Evolutionary conservation across 306 rosid species (phyloP), one percentile per base, ranked within the genome.

Genomic region (Trichosanthes cucumerina): DNA sequence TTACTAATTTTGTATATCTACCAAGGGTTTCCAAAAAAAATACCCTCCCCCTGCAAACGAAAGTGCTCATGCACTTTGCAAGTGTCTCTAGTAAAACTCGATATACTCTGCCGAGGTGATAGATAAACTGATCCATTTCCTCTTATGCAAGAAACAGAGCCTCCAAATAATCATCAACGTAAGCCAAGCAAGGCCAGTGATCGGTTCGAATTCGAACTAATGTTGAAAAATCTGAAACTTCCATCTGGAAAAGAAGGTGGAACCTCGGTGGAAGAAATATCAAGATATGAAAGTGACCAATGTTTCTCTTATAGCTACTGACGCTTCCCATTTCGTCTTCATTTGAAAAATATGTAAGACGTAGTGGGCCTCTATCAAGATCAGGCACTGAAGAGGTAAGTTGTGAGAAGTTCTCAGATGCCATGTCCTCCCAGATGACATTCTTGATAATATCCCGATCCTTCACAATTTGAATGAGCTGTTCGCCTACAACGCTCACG

Each of bases 151-250:
- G 85, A 85, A 89, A 89, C 82, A 95, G 81, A 76, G 97, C 97
- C 84, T 95, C 98, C 86, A 95, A 88, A 85, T 92, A 95, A 84
- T 92, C 98, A 84, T 95, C 98, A 47, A 93, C 87, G 82, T 95
- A 95, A 59, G 98, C 98, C 79, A 95, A 87, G 90, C 98, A 90
- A 1, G 98, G 98, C 97, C 98, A 92, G 82, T 95, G 96, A 85
- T 95, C 97, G 4, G 98, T 95, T 77, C 93, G 91, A 63, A 95
- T 95, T 44, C 93, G 92, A 69, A 95, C 97, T 77, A 95, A 85
- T 26, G 97, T 91, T 74, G 97, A 95, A 86, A 82, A 81, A 81
- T 95, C 93, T 7, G 88, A 88, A 33, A 95, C 98, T 85, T 92
- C 98, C 97, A 92, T 88, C 80, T 91, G 92, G 84, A 95, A 88